Conservation (phyloP, 768 basidiomycete species). For the Leucocoprinus leucothites region DNA sequence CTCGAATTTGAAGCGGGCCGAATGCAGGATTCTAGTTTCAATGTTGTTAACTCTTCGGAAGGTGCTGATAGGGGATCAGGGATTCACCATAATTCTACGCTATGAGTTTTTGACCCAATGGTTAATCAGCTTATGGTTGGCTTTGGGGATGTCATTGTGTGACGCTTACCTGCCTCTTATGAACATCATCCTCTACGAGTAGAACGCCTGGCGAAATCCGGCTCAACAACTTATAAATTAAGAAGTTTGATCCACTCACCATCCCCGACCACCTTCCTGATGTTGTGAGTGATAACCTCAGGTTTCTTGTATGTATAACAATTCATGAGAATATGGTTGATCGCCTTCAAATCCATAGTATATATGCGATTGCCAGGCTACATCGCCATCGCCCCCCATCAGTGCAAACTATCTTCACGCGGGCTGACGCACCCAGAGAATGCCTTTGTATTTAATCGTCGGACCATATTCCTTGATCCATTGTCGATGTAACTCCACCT, state of each 20-base stretch:
- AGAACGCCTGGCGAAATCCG: slow-evolving; percentile 39
- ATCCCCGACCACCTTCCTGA: slow-evolving; percentile 39
- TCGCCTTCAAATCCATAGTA: slow-evolving; percentile 57
- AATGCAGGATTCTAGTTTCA: no score
- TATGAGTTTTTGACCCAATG: no score
- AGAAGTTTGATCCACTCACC: slow-evolving; percentile 18
- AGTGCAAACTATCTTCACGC: no score
- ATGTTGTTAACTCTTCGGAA: no score
- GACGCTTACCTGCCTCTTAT: slow-evolving; percentile 35
- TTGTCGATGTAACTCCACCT: slow-evolving; percentile 29
- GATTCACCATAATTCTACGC: no score
- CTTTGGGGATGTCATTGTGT: slow-evolving; percentile 17
- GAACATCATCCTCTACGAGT: slow-evolving; percentile 39
- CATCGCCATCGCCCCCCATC: slow-evolving; percentile 7
- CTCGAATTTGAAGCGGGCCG: slow-evolving; percentile 50
- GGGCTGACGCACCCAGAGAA: slow-evolving; percentile 24
- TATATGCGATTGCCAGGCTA: slow-evolving; percentile 36
- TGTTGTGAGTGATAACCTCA: slow-evolving; percentile 28
- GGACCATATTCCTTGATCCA: slow-evolving; percentile 47
- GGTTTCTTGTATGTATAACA: slow-evolving; percentile 54
- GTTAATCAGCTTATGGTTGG: no score
- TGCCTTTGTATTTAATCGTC: slow-evolving; percentile 38
- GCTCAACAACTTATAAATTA: slow-evolving; percentile 1
- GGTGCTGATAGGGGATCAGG: no score
- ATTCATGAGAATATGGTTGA: slow-evolving; percentile 60